These are phyloP conservation scores for Phycomyces blakesleeanus DNA, from an alignment of 192 early-diverging fungal species.

Conservation along the genomic window DNA sequence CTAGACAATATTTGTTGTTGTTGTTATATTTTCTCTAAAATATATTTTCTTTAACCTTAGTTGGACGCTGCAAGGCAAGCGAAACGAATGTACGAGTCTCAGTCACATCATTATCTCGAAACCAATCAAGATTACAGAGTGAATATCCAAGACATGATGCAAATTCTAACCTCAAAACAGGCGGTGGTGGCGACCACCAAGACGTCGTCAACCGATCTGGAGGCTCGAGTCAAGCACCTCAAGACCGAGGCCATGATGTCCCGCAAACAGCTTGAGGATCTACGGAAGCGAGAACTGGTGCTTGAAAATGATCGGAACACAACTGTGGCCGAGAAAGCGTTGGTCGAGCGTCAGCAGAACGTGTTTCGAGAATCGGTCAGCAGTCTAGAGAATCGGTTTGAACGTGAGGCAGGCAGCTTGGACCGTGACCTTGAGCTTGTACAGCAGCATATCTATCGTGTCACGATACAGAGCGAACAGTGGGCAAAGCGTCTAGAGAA, in stretches of 20 bases:
- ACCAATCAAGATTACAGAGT: constrained; percentile 21
- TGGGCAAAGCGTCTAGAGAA: not conserved
- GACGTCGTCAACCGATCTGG: constrained; percentile 14
- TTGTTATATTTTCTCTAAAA: too few species aligned
- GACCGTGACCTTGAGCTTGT: not conserved
- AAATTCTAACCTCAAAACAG: constrained; percentile 28
- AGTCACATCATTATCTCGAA: not conserved
- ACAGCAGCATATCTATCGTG: not conserved
- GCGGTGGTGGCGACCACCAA: constrained; percentile 21
- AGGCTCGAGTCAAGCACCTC: constrained; percentile 14
- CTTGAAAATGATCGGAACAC: constrained; percentile 10
- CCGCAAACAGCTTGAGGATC: constrained; percentile 7
- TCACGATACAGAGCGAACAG: not conserved
- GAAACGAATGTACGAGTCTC: not conserved
- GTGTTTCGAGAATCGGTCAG: not conserved
- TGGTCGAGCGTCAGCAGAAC: not conserved
- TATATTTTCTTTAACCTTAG: too few species aligned
- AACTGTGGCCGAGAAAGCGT: constrained; percentile 2
- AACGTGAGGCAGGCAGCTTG: not conserved
- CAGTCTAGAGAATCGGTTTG: not conserved
- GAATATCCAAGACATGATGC: constrained; percentile 30
- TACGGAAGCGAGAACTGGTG: not conserved
- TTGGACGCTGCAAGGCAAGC: not conserved
- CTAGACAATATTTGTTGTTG: too few species aligned
- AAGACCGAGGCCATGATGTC: constrained; percentile 4